phyloP scores from a whole-genome alignment of 345 rosid genomes.

The Rhodomyrtus tomentosa region DNA sequence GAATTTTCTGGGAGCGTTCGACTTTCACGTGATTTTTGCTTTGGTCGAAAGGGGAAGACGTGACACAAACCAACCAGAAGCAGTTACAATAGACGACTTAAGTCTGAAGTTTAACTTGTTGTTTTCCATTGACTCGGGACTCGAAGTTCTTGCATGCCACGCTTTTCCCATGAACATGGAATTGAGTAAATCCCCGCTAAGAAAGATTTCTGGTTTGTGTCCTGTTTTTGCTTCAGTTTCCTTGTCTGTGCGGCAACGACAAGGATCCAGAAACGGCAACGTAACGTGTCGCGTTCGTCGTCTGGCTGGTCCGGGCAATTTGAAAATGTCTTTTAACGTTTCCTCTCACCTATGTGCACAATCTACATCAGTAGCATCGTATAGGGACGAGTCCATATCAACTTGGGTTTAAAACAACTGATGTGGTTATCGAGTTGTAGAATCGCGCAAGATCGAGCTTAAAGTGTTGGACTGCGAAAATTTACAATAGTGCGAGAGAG shows the following conservation, averaged over 20 bases:
- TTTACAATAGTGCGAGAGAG: not conserved
- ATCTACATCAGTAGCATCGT: not conserved
- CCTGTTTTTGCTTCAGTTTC: not conserved
- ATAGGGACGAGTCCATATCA: not conserved
- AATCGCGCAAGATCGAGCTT: not conserved
- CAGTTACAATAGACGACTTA: not conserved
- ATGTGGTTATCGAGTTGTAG: not conserved
- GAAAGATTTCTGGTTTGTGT: not conserved
- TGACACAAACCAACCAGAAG: not conserved
- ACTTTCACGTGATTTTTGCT: not conserved
- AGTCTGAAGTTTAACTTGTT: not conserved
- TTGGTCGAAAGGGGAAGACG: not conserved
- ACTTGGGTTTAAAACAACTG: not conserved
- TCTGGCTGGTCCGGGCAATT: not conserved
- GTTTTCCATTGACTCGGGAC: not conserved
- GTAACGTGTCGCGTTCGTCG: not conserved
- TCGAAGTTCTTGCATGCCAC: not conserved
- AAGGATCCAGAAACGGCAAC: not conserved
- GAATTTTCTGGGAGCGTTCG: not conserved
- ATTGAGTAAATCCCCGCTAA: not conserved
- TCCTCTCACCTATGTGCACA: not conserved
- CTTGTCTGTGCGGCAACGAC: not conserved
- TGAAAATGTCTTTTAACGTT: not conserved
- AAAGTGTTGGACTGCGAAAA: not conserved
- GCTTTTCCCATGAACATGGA: not conserved